Evolutionary conservation across 208 protist genomes (phyloP), one percentile per base, ranked within the genome.

Genomic region (Crithidia fasciculata): DNA sequence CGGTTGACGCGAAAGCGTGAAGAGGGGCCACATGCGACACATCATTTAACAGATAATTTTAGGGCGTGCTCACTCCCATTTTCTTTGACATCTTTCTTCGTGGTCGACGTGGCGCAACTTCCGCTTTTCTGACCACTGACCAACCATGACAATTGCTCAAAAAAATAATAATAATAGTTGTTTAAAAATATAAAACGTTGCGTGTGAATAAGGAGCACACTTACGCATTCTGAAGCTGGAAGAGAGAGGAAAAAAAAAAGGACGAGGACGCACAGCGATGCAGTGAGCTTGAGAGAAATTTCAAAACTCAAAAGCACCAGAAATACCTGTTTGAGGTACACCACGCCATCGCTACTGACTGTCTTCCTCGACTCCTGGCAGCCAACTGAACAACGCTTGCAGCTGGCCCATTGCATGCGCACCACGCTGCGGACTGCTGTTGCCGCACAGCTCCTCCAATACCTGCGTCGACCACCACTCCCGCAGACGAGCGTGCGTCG

Each of bases 391-490:
- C 40, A 78, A n/a, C 40, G 41, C 16, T 4, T 50, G 74, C 40
- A 78, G 55, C 56, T 68, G 74, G 59, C 62, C 59, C 45, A 53
- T 43, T 5, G 65, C 66, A 37, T 72, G 40, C 7, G 49, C 18
- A 45, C 54, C 70, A 40, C 56, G 61, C n/a, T 39, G 47, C 40
- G 41, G 56, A 13, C 18, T 68, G 47, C 65, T 18, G 49, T 43
- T 78, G 41, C 74, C 74, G 49, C 74, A 72, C 58, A 78, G 19
- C 4, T 55, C 74, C 19, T 63, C 58, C 58, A 78, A 19, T 41
- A 78, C 67, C 50, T 78, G 74, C 18, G 52, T 68, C 15, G 18
- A n/a, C 74, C 74, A 78, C 74, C 74, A 78, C 15, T 69, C 66
- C 43, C 39, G 58, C 54, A 78, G 44, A 28, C 67, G 74, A 28